Evolutionary conservation across 73 alveolate genomes (phyloP), one percentile per base, ranked within the genome.

Genomic region (Paramecium sonneborni): DNA sequence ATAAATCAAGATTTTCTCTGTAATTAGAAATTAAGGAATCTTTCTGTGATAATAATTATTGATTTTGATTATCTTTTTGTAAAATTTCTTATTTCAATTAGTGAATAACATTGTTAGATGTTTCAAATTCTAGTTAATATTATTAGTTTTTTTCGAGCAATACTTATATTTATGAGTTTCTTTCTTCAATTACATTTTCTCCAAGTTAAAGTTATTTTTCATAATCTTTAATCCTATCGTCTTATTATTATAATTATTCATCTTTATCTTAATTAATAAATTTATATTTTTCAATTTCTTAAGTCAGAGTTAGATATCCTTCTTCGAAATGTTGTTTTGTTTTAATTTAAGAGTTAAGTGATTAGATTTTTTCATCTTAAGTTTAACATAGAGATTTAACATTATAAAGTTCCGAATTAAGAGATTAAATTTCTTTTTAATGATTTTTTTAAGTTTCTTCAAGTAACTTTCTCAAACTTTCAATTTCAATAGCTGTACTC

Each of bases 401-500:
- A 32, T 28, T 70, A 34, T 35, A 32, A 28, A 72, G 11, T 72
- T 72, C 86, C 10, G 58, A n/a, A 72, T 18, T 34, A 1, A 72
- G 9, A 37, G 30, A 38, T 34, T 30, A 5, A 7, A 72, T 30
- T 38, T 72, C 86, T 35, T 72, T 2, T 72, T 32, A 18, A 37
- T 72, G 86, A 35, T 32, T 72, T 6, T 11, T 72, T 34, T 32
- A 10, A 34, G 58, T 35, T 72, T 72, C 86, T 72, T 72, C 86
- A 32, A 35, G 37, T 15, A 72, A 38, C 10, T 38, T 72, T 37
- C 62, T 72, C 26, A 35, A 32, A 72, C 57, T 72, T 32, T 72
- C 86, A 14, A 72, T 38, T 41, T 72, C 86, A 15, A 72, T 35
- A n/a, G 84, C 44, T 14, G 84, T 32, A 62, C 48, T 30, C 84